Percentiles rank a stretch among this genome's conserved stretches.
Conservation (phyloP, 1,284 basidiomycete species). For the Bjerkandera adusta region DNA sequence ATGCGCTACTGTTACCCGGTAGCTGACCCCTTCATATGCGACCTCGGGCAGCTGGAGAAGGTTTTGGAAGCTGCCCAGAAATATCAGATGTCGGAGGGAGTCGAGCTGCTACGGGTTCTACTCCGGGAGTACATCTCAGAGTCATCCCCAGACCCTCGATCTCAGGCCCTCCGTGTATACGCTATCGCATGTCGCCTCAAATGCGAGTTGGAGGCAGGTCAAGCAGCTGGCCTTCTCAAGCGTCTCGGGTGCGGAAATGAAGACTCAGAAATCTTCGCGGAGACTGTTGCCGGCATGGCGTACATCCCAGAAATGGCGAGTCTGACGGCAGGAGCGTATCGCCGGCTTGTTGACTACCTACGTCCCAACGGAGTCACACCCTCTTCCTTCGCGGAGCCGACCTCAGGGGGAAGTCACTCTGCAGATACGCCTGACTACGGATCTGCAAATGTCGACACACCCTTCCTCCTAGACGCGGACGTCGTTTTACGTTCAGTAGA, state of each 20-base stretch:
- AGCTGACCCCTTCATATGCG: conserved; percentile 13
- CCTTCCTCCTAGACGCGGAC: conserved; percentile 1
- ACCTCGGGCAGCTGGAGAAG: conserved; percentile 8
- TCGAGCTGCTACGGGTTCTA: background rate
- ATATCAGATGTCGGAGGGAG: conserved; percentile 19
- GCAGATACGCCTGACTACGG: too few relatives aligned
- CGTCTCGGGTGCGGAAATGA: background rate
- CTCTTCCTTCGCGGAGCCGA: too few relatives aligned
- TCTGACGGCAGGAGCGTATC: conserved; percentile 10
- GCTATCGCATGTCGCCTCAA: conserved; percentile 30
- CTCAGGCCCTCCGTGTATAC: conserved; percentile 30
- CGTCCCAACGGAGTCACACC: too few relatives aligned
- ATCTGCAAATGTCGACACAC: too few relatives aligned
- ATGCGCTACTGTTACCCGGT: conserved; percentile 7
- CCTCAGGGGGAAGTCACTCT: too few relatives aligned
- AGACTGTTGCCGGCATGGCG: background rate
- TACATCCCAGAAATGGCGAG: conserved; percentile 16
- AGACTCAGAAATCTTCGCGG: conserved; percentile 14
- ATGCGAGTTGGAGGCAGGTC: conserved; percentile 18
- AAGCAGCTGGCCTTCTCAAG: conserved; percentile 5
- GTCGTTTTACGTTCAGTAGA: background rate
- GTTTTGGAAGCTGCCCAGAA: conserved; percentile 22
- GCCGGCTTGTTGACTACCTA: conserved; percentile 13
- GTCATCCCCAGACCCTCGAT: conserved; percentile 19
- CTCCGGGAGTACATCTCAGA: conserved; percentile 18